Evolutionary conservation across 2,329 filamentous ascomycete species (phyloP), one percentile per base, ranked within the genome.

Genomic region (Alternaria arbusti): DNA sequence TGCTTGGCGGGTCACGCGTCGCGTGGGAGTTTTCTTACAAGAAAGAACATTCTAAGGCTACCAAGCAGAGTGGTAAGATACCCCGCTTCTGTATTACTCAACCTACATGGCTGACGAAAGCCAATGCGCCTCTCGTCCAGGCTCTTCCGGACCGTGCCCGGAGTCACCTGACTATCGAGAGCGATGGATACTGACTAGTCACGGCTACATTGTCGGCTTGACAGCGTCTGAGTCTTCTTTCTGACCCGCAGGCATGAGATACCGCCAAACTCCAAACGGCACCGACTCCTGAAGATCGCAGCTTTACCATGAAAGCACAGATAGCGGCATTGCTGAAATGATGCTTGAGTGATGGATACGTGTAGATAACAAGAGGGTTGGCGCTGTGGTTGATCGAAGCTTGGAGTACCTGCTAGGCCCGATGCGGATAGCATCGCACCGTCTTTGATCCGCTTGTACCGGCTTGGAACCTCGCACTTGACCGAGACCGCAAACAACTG

Each of bases 31-130:
- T 5, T 57, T 49, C 46, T 59, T 40, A 11, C 52, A 58, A n/a
- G 25, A n/a, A 58, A 40, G 30, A 32, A 32, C 30, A 32, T 32
- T 32, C 3, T 15, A 28, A 40, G 22, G 22, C 25, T 28, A 46
- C 23, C 25, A 52, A 51, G 43, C 51, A 40, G 13, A 51, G 57
- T 36, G 57, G 50, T 58, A 59, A 26, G 22, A 58, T 64, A 68
- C 57, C 64, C 66, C 66, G 66, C 64, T 57, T 56, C 59, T 54
- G 59, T 22, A 58, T 54, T 30, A 60, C 58, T 57, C 46, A 56
- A 22, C 28, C 9, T 32, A 43, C 20, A 54, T 58, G 32, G 54
- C 51, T 63, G 64, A 61, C 66, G 59, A 50, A 46, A 59, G 59
- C 59, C 64, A 58, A 57, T 54, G 17, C 61, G 52, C 61, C 55